Evolutionary conservation across 345 rosid genomes (phyloP).

Genomic region (Eucalyptus pauciflora): DNA sequence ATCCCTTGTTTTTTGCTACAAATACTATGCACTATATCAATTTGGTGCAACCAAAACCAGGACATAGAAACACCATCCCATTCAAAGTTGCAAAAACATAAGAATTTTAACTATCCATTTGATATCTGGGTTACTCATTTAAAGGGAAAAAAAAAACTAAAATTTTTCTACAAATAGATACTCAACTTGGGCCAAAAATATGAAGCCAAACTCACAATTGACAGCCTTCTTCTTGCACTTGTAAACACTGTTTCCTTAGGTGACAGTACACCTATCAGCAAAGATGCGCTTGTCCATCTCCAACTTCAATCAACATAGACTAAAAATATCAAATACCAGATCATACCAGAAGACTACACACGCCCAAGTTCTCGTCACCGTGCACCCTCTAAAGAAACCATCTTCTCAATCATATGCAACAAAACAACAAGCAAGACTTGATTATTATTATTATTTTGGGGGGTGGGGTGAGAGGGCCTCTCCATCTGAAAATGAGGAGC

Average conservation of each 20-base stretch:
- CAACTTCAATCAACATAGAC: not conserved
- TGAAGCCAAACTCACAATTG: not conserved
- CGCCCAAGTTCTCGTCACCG: too few species aligned
- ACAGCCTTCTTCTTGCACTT: not conserved
- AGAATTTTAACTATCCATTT: not conserved
- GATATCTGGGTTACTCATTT: not conserved
- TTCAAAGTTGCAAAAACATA: not conserved
- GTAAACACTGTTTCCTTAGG: not conserved
- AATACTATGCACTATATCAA: not conserved
- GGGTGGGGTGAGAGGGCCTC: too few species aligned
- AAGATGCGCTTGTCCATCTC: not conserved
- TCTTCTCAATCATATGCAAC: not conserved
- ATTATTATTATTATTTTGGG: too few species aligned
- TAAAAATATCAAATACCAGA: too few species aligned
- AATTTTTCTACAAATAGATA: not conserved
- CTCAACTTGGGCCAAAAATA: not conserved
- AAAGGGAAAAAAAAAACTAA: not conserved
- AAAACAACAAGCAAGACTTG: not conserved
- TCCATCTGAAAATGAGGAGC: conserved; percentile 32
- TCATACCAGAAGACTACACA: too few species aligned
- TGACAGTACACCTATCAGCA: not conserved
- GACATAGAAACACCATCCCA: not conserved
- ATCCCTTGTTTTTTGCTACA: not conserved
- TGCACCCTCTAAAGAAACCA: not conserved
- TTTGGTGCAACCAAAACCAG: not conserved